Evolutionary conservation across 2,329 filamentous ascomycete genomes (phyloP).

Genomic region (Apiospora phragmitis): DNA sequence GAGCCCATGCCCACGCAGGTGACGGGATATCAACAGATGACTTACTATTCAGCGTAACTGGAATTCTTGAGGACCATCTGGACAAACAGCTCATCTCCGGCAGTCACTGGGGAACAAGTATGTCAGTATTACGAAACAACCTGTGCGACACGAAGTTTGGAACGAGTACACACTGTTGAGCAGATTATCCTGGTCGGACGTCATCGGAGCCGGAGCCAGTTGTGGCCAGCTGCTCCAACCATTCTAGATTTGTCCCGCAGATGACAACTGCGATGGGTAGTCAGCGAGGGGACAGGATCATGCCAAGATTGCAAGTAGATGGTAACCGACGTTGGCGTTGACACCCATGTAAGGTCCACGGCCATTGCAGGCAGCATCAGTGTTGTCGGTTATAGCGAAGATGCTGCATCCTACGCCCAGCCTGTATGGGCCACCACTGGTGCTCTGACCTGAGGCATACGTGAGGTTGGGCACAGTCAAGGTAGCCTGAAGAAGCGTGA

Average conservation of each 20-base stretch:
- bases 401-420: neutral
- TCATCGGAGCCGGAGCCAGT: neutral
- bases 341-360: neutral
- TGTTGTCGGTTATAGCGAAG: neutral
- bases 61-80: neutral
- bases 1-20: neutral
- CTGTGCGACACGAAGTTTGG: neutral
- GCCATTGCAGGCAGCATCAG: neutral
- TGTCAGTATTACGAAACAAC: neutral
- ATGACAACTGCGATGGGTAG: neutral
- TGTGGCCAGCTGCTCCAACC: neutral
- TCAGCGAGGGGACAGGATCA: neutral
- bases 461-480: conserved; percentile 6
- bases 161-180: neutral
- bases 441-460: neutral
- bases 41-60: neutral
- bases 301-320: neutral
- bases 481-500: neutral
- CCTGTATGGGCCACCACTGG: neutral
- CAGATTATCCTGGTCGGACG: neutral
- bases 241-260: neutral
- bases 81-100: neutral
- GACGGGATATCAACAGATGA: neutral
- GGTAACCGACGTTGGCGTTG: neutral
- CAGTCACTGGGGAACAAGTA: neutral